phyloP scores from a whole-genome alignment of 352 stramenopile genomes.

The Phytophthora podocarpi region DNA sequence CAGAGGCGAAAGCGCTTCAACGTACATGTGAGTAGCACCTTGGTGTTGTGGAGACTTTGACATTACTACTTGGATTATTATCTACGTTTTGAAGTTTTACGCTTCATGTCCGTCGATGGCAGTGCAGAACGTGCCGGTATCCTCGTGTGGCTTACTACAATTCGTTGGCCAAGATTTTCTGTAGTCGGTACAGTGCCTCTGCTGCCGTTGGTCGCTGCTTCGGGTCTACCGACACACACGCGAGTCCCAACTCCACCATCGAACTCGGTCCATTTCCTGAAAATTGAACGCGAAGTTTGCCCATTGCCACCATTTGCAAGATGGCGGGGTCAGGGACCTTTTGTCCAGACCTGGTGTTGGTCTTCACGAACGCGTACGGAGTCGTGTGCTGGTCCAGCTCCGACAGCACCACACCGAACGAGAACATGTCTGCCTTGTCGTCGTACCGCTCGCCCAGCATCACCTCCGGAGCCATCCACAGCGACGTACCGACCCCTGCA shows the following conservation, averaged over 20 bases:
- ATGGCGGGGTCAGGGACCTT: constrained; percentile 36
- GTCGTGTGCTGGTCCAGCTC: constrained; percentile 41
- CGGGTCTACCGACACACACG: constrained; percentile 38
- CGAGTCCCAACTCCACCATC: constrained; percentile 27
- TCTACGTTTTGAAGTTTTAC: too few relatives aligned
- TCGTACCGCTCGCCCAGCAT: constrained; percentile 49
- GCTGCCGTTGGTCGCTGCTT: constrained; percentile 35
- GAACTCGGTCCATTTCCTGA: constrained; percentile 14
- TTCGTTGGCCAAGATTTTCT: constrained; percentile 28
- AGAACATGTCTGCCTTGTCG: constrained; percentile 55
- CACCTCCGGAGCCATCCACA: constrained; percentile 52
- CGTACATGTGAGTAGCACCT: neutral
- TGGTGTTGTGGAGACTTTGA: too few relatives aligned
- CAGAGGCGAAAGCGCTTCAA: neutral
- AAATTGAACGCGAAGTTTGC: constrained; percentile 38
- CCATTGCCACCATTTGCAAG: constrained; percentile 45
- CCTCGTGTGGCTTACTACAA: too few relatives aligned
- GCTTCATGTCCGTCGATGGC: too few relatives aligned
- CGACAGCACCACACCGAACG: constrained; percentile 50
- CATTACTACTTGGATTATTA: too few relatives aligned
- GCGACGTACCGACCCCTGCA: constrained; percentile 41
- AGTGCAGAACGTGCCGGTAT: too few relatives aligned
- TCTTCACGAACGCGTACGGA: constrained; percentile 34
- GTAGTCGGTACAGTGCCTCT: constrained; percentile 43
- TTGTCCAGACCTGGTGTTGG: constrained; percentile 21